Base-by-base conservation (phyloP, 1,284 basidiomycete genomes). In the Neonothopanus nambi region DNA sequence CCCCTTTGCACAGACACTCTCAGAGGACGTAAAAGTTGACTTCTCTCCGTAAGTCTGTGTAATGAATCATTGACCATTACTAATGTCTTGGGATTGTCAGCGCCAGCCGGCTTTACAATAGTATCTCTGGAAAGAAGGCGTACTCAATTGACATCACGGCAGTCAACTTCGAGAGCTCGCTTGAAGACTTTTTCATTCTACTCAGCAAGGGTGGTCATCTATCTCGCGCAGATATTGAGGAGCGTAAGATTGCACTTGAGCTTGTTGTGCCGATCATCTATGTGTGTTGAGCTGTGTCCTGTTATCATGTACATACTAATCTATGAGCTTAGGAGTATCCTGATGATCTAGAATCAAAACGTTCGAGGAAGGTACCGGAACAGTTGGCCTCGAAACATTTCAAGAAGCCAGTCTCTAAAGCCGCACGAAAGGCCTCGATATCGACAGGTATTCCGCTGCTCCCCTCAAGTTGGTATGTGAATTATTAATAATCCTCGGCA, bases 41-140 rank as follows among this genome's bases (percentile, higher is more conserved):
- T 48, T 48, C 23, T 23, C 47, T 17, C 36, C 38, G 47, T 48
- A 28, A 24, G 47, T 48, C 18, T 39, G 7, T 8, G 40, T 13
- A 12, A 5, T 18, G 5, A 46, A 9, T 9, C 21, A 8, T 15
- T 17, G 21, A 7, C 15, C n/a, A 21, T 11, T 33, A 17, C 20
- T 24, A 8, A 18, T 36, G 20, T 18, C 12, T 48, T 5, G 18
- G 15, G 5, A 17, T 11, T 37, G 35, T n/a, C 18, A 48, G 44
- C 33, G 5, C 44, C 3, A 46, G 28, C 28, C 38, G 35, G 13
- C 33, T 38, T 20, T 24, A 37, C 9, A 37, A 48, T 9, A 37
- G 4, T 1, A 20, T 48, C 24, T n/a, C 3, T 1, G 37, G 47
- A 11, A 39, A 28, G 21, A 48, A 48, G 38, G 24, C 3, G 13